Conservation (phyloP, 1,284 basidiomycete genomes). For the Naganishia albida region DNA sequence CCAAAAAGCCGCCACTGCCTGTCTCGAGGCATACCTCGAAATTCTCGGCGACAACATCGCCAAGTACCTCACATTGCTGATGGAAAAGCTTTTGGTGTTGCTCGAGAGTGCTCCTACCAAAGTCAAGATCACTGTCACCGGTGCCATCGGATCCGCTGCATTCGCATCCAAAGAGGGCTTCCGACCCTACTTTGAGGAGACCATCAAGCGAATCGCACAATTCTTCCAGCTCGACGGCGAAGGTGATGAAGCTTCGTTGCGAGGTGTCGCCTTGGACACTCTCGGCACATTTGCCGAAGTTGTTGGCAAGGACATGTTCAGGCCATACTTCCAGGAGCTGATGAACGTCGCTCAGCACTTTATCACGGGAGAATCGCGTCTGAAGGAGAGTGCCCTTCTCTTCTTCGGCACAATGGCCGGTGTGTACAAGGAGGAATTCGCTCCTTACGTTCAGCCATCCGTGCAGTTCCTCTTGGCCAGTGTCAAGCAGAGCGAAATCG, state of each 20-base stretch:
- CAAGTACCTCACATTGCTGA: conserved; percentile 89
- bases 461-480: conserved; percentile 83
- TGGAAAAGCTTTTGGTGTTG: conserved; percentile 88
- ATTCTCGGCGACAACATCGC: conserved; percentile 84
- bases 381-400: conserved; percentile 95
- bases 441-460: conserved; percentile 80
- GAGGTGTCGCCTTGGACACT: conserved; percentile 97
- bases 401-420: conserved; percentile 98
- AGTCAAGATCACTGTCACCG: conserved; percentile 94
- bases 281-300: conserved; percentile 98
- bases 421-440: conserved; percentile 93
- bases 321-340: conserved; percentile 91
- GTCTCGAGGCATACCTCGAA: conserved; percentile 94
- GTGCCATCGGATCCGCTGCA: conserved; percentile 96
- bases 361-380: conserved; percentile 76
- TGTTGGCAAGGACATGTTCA: conserved; percentile 90
- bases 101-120: conserved; percentile 81
- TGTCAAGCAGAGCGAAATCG: conserved; percentile 69
- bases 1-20: conserved; percentile 89
- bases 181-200: conserved; percentile 90
- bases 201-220: conserved; percentile 84
- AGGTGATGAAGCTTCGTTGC: conserved; percentile 79
- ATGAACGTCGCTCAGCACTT: conserved; percentile 95
- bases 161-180: conserved; percentile 95
- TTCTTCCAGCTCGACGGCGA: conserved; percentile 75